Evolutionary conservation across 106 monocot species (phyloP), one percentile per base, ranked within the genome.

Genomic region (Phalaenopsis aphrodite): DNA sequence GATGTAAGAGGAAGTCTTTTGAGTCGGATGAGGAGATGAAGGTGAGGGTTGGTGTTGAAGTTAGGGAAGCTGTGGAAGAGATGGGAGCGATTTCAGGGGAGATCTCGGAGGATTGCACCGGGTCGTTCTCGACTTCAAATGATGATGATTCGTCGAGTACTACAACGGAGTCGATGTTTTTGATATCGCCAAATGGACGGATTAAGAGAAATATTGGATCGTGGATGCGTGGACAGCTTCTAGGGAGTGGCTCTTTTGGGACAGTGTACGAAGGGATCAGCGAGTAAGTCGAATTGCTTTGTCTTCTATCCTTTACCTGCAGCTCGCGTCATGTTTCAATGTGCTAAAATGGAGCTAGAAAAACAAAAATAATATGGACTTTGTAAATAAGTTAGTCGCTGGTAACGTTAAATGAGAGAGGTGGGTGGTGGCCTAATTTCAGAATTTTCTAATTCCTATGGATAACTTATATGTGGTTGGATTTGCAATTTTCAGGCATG

Each of bases 221-320:
- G 1, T 99, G 99, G 99, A 77, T 78, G 75, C 82, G 79, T 19
- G 99, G 95, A 61, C 37, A 76, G 36, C 83, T 83, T 30, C 87
- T 95, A 39, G 99, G 99, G 15, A 95, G 99, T 37, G 99, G 99
- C 8, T 95, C 99, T 1, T 99, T 95, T 48, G 99, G 99, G 49
- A 90, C 87, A 10, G 99, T 99, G 56, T 91, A 91, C 75, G 93
- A 99, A 74, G 91, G 86, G 16, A 89, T 99, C 49, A 99, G 90
- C 84, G 87, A 90, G 99, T 99, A 90, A 85, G 99, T 52, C 14
- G 15, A 91, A 42, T 7, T 43, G 1, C 30, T 1, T 8, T 76
- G 23, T 48, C 49, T 8, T 76, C 23, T 48, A 30, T 49, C 12
- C 12, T 74, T 17, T 45, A 74, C 19, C 12, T 52, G 52, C 52